Conservation (phyloP, 768 basidiomycete species). For the Suillus luteus region DNA sequence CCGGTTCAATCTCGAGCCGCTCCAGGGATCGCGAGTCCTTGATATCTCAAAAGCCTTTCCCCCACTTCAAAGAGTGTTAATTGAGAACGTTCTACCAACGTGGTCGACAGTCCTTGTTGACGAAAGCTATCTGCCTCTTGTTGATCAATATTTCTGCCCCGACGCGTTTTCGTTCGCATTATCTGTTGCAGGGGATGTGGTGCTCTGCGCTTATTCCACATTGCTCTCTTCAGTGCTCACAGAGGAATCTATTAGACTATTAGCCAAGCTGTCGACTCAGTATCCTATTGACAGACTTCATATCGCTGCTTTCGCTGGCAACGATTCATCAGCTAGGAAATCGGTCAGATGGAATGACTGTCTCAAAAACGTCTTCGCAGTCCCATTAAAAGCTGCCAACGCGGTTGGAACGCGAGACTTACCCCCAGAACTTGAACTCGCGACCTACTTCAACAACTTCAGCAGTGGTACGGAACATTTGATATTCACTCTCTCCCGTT, state of each 20-base stretch:
- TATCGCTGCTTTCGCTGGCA: conserved; percentile 44
- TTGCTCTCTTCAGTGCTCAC: conserved; percentile 54
- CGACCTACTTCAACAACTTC: conserved; percentile 55
- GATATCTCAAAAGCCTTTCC: conserved; percentile 42
- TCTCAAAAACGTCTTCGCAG: conserved; percentile 59
- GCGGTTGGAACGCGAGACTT: conserved; percentile 47
- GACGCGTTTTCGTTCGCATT: conserved; percentile 55
- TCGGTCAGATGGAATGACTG: conserved; percentile 73
- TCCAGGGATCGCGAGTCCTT: conserved; percentile 26
- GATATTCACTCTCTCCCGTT: conserved; percentile 45
- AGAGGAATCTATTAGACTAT: conserved; percentile 50
- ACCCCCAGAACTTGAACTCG: conserved; percentile 55
- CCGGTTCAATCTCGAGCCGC: conserved; percentile 42
- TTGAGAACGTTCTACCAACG: conserved; percentile 65
- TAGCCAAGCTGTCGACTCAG: conserved; percentile 54
- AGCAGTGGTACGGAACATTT: conserved; percentile 54
- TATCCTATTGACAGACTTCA: conserved; percentile 76
- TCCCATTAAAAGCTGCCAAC: conserved; percentile 84
- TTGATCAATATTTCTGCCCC: conserved; percentile 77
- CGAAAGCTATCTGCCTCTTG: conserved; percentile 43
- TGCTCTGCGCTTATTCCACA: conserved; percentile 63
- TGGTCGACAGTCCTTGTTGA: conserved; percentile 65
- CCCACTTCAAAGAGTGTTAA: conserved; percentile 61
- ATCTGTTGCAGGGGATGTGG: conserved; percentile 51
- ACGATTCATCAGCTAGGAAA: conserved; percentile 25